These are phyloP conservation scores for Scutellaria barbata DNA, from an alignment of 257 asterid genomes.

Conservation along the genomic window DNA sequence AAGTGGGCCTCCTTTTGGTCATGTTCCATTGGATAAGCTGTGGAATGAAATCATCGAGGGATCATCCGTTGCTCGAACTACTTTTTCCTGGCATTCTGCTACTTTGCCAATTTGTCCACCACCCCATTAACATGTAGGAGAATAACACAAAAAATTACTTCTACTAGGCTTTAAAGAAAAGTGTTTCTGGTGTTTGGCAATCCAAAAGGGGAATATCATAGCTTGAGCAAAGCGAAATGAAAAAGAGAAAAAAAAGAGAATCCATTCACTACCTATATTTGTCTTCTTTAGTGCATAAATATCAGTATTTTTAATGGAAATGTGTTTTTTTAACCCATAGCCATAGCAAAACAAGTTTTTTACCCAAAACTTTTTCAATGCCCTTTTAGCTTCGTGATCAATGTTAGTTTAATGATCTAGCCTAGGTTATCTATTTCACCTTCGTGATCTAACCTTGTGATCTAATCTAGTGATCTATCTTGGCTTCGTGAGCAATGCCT, in stretches of 20 bases:
- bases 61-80: constrained; percentile 21
- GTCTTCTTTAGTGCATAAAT: constrained; percentile 3
- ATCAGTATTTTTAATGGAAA: not conserved
- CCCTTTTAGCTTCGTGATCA: too few relatives aligned
- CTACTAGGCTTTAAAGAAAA: constrained; percentile 11
- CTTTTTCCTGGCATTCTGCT: constrained; percentile 32
- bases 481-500: too few relatives aligned
- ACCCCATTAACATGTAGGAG: constrained; percentile 24
- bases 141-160: constrained; percentile 5
- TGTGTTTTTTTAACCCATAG: too few relatives aligned
- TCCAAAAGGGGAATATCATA: constrained; percentile 22
- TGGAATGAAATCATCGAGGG: constrained; percentile 33
- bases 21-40: constrained; percentile 27
- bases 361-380: too few relatives aligned
- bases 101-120: constrained; percentile 23
- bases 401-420: too few relatives aligned
- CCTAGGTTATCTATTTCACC: too few relatives aligned
- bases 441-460: too few relatives aligned
- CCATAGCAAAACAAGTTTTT: too few relatives aligned
- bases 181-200: constrained; percentile 15
- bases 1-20: constrained; percentile 25
- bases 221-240: constrained; percentile 32
- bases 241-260: constrained; percentile 30
- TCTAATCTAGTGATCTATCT: too few relatives aligned
- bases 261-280: constrained; percentile 30